Conservation (phyloP, 441 rosid species). For the Pelargonium australe region DNA sequence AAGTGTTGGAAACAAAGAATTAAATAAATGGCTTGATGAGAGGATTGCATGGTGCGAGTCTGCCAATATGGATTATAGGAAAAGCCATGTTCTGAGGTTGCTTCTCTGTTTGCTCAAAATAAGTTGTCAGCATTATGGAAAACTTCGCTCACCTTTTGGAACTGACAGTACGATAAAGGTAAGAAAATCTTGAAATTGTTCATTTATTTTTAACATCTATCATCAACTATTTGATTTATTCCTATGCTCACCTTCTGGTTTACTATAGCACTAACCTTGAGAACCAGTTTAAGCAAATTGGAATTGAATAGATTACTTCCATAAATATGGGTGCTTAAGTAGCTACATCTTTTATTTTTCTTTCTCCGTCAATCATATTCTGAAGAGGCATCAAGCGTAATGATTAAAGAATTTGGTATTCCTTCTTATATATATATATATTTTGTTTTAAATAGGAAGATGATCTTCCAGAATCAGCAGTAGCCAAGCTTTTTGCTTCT, state of each 20-base stretch:
- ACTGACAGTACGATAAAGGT: constrained; percentile 60
- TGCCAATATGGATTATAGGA: constrained; percentile 46
- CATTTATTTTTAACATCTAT: background rate
- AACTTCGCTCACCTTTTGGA: constrained; percentile 91
- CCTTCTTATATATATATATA: constrained; percentile 8
- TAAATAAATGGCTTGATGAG: constrained; percentile 94
- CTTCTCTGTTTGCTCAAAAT: constrained; percentile 87
- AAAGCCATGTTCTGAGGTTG: constrained; percentile 53
- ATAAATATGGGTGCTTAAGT: background rate
- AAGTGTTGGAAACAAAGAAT: constrained; percentile 75
- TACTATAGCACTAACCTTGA: no score
- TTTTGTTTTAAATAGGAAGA: constrained; percentile 45
- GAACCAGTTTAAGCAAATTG: no score
- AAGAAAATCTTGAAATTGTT: constrained; percentile 10
- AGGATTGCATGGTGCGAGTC: constrained; percentile 63
- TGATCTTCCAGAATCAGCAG: constrained; percentile 82
- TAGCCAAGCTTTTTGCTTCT: constrained; percentile 84
- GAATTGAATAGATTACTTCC: background rate
- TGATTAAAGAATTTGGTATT: background rate
- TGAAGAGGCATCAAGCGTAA: background rate
- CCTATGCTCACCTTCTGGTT: no score
- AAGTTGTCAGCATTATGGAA: constrained; percentile 90
- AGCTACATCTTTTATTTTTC: background rate
- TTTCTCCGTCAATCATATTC: background rate
- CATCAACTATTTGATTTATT: background rate